Evolutionary conservation across 192 early-diverging fungal species (phyloP).

Genomic region (Coemansia sp.): DNA sequence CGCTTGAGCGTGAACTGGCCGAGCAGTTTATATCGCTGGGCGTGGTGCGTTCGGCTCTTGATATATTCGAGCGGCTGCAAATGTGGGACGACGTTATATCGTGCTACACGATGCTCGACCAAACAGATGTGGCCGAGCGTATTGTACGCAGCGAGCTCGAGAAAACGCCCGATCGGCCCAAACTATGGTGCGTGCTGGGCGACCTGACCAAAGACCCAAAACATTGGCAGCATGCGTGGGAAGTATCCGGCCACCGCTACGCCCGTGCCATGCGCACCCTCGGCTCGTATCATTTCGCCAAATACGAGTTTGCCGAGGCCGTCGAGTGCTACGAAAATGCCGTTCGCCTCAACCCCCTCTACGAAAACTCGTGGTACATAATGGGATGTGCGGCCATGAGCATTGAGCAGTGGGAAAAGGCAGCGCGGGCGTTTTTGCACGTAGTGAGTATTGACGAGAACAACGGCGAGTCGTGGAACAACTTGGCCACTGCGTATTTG

Average conservation of each 20-base stretch:
- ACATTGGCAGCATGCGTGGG: slow-evolving; percentile 87
- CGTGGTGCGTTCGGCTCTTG: slow-evolving; percentile 84
- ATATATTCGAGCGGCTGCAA: slow-evolving; percentile 92
- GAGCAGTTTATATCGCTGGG: slow-evolving; percentile 81
- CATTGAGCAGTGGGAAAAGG: slow-evolving; percentile 72
- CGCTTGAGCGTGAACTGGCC: slow-evolving; percentile 91
- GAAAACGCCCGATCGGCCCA: slow-evolving; percentile 69
- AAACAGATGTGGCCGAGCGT: slow-evolving; percentile 83
- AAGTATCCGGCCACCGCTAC: slow-evolving; percentile 74
- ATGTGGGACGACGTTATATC: slow-evolving; percentile 95
- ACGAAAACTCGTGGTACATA: slow-evolving; percentile 95
- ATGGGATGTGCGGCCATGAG: slow-evolving; percentile 92
- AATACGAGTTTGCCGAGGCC: slow-evolving; percentile 60
- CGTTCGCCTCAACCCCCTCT: slow-evolving; percentile 88
- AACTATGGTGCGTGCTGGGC: slow-evolving; percentile 87
- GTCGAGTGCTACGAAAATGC: slow-evolving; percentile 81
- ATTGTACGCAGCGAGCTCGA: slow-evolving; percentile 69
- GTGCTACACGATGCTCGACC: slow-evolving; percentile 83
- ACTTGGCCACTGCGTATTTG: slow-evolving; percentile 85
- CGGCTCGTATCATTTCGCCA: slow-evolving; percentile 77
- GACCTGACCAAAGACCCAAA: slow-evolving; percentile 76
- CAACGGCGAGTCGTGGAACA: slow-evolving; percentile 97
- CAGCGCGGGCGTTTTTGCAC: slow-evolving; percentile 72
- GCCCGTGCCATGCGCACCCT: slow-evolving; percentile 95
- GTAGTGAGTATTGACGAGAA: slow-evolving; percentile 69